Evolutionary conservation across 148 eudicot species (phyloP).

Genomic region (Silene uniflora): DNA sequence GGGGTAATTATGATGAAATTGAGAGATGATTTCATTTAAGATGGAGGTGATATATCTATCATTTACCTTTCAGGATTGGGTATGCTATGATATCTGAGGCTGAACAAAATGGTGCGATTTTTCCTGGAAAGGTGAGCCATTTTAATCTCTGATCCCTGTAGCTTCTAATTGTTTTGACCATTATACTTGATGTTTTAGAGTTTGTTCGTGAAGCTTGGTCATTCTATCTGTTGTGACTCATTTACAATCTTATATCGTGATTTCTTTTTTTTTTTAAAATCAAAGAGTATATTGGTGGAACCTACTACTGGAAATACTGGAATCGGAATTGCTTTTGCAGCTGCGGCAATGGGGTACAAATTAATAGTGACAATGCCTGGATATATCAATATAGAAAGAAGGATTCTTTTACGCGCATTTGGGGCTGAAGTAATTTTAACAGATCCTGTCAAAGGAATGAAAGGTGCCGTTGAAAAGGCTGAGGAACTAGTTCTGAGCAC

Average conservation of each 20-base stretch:
- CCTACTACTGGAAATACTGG: slow-evolving; percentile 78
- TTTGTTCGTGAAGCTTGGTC: not conserved
- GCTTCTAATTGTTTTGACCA: not conserved
- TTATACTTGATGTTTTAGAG: not conserved
- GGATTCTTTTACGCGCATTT: slow-evolving; percentile 58
- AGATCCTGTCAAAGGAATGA: slow-evolving; percentile 57
- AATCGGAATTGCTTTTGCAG: slow-evolving; percentile 62
- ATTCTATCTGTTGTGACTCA: slow-evolving; percentile 15
- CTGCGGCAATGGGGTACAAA: slow-evolving; percentile 62
- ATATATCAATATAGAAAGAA: slow-evolving; percentile 54
- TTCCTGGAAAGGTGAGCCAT: slow-evolving; percentile 51
- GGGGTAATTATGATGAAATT: too few species aligned
- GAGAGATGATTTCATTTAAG: not conserved
- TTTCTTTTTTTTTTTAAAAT: slow-evolving; percentile 13
- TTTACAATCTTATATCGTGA: slow-evolving; percentile 4
- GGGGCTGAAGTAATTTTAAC: slow-evolving; percentile 68
- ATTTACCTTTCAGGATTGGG: slow-evolving; percentile 45
- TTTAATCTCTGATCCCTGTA: not conserved
- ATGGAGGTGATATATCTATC: not conserved
- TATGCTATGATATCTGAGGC: slow-evolving; percentile 62
- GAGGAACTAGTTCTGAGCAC: slow-evolving; percentile 55
- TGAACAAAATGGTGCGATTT: slow-evolving; percentile 65
- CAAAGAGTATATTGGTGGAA: slow-evolving; percentile 59
- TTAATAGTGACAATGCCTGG: slow-evolving; percentile 66
- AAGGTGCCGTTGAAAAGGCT: slow-evolving; percentile 75